phyloP scores from a whole-genome alignment of 176 grass and related monocot genomes.

The Oryza glumipatula region DNA sequence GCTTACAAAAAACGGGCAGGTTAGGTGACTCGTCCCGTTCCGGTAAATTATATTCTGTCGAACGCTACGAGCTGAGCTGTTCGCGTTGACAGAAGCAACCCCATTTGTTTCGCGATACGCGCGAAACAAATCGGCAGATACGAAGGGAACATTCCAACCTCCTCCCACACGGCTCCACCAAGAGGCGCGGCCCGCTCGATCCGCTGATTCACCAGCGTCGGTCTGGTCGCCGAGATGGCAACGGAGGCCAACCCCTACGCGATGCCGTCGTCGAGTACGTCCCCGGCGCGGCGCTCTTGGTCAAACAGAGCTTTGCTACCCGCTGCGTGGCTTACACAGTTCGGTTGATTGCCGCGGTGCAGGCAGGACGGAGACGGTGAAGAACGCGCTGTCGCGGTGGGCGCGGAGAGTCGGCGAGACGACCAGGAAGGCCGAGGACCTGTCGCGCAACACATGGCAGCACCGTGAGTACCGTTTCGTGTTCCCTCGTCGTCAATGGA shows the following conservation, averaged over 20 bases:
- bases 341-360: constrained; percentile 7
- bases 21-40: constrained; percentile 24
- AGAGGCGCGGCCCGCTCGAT: background rate
- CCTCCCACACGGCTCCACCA: background rate
- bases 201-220: background rate
- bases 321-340: background rate
- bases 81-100: constrained; percentile 3
- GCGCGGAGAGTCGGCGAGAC: constrained; percentile 77
- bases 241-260: constrained; percentile 62
- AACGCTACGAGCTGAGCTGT: background rate
- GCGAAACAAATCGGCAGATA: constrained; percentile 14
- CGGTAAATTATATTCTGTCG: constrained; percentile 22
- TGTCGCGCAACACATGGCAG: constrained; percentile 97
- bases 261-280: constrained; percentile 49
- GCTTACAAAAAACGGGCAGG: constrained; percentile 2
- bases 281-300: background rate
- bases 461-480: constrained; percentile 56
- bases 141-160: background rate
- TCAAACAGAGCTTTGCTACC: background rate
- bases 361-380: constrained; percentile 83
- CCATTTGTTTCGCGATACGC: background rate
- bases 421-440: constrained; percentile 78
- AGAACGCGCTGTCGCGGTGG: constrained; percentile 74
- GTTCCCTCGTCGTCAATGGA: background rate
- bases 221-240: constrained; percentile 2